Base-by-base conservation (phyloP, 75 land plant species). In the Picea glauca region DNA sequence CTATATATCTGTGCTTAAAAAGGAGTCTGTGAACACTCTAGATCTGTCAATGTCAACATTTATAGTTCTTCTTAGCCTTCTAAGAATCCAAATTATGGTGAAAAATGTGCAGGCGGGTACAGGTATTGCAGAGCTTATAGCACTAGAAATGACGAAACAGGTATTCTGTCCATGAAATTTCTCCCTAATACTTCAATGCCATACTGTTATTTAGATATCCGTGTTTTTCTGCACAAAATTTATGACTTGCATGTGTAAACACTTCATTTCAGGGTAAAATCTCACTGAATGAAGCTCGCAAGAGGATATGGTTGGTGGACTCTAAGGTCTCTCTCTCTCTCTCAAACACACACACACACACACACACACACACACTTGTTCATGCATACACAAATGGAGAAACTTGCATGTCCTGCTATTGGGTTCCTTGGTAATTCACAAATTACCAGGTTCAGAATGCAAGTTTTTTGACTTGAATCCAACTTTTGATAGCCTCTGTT, bases 81-180 rank as follows among this genome's bases (percentile, higher is more conserved):
- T 76, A 68, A n/a, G 61, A 35, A 50, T 72, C 13, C 50, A 20
- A 70, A 43, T 0, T 40, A 35, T 13, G 9, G 0, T 43, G 50
- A 70, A 70, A 70, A 70, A 43, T 84, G 33, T 84, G 75, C 85
- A 95, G 96, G 98, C 98, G 80, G 98, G 91, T 33, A 95, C 96
- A 54, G 94, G 96, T 23, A 95, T 93, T 59, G 96, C 94, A 18
- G 97, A 93, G 78, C 90, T 95, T 59, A 91, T 95, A 58, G 94
- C 94, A 23, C 85, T 91, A 46, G 91, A 96, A 80, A 90, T 93
- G 30, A 76, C 94, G 62, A 91, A 89, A 78, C 82, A 85, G 94
- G 96, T 91, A 72, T 12, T 60, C 72, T 68, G 7, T n/a, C 40
- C n/a, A 67, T 70, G 56, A 8, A 70, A 40, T 40, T 43, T 40